Base-by-base conservation (phyloP, 768 basidiomycete genomes). In the Phlegmacium glaucopus region DNA sequence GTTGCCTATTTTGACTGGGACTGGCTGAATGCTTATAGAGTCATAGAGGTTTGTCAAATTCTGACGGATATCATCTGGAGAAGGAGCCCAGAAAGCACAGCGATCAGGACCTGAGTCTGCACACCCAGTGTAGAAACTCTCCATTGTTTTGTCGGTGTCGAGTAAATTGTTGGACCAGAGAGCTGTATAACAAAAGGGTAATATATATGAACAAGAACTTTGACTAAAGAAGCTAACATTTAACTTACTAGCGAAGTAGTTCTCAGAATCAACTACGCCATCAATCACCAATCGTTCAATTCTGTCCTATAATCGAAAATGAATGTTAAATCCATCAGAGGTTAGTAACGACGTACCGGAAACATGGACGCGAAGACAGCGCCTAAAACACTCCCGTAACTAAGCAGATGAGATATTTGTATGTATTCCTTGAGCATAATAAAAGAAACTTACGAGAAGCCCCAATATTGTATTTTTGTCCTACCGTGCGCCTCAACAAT, bases 181-280 rank as follows among this genome's bases (percentile, higher is more conserved):
- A 3, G 63, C 73, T 71, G 50, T 5, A 39, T 16, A n/a, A n/a
- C n/a, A n/a, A n/a, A n/a, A n/a, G n/a, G n/a, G n/a, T n/a, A n/a
- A n/a, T n/a, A n/a, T n/a, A n/a, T n/a, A n/a, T n/a, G n/a, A n/a
- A n/a, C n/a, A n/a, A n/a, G n/a, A n/a, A n/a, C n/a, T n/a, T n/a
- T n/a, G n/a, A n/a, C n/a, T n/a, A n/a, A n/a, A n/a, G n/a, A n/a
- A n/a, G n/a, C n/a, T n/a, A n/a, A n/a, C n/a, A 28, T n/a, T n/a
- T n/a, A 17, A 44, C 60, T 32, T 49, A 70, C 72, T 61, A 10
- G 61, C 51, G 44, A 67, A 75, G 46, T 72, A 74, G 39, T 72
- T 56, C 25, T 72, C 67, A 1, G 67, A 54, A 36, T 74, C 72
- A 16, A 67, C 62, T n/a, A 72, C 70, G 16, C 72, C 71, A 39